phyloP scores from a whole-genome alignment of 805 yeast genomes.

The Metschnikowia proteae region DNA sequence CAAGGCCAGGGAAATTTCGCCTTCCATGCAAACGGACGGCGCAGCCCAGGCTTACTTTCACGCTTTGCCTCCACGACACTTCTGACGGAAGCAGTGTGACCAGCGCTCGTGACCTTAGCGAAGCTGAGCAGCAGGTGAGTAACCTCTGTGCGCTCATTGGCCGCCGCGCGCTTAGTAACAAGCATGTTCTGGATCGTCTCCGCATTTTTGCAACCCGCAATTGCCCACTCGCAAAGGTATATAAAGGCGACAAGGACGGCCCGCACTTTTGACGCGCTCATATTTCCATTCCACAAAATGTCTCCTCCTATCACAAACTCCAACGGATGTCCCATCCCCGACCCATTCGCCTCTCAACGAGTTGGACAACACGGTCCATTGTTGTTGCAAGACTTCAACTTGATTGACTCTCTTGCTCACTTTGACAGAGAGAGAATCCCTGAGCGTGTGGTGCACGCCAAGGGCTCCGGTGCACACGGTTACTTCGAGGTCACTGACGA shows the following conservation, averaged over 20 bases:
- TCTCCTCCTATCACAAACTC: conserved; percentile 68
- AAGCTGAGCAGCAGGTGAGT: conserved; percentile 2
- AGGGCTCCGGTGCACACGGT: conserved; percentile 90
- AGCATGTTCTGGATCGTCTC: conserved; percentile 10
- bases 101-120: not conserved
- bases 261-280: not conserved
- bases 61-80: no score
- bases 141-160: conserved; percentile 5
- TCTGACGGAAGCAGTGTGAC: not conserved
- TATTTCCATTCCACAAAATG: conserved; percentile 20
- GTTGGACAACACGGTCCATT: conserved; percentile 75
- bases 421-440: conserved; percentile 89
- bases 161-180: conserved; percentile 9
- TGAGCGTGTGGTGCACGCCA: conserved; percentile 90
- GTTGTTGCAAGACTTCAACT: conserved; percentile 73
- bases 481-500: conserved; percentile 77
- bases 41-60: no score
- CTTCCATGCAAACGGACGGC: no score
- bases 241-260: conserved; percentile 1
- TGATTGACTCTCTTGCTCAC: conserved; percentile 79
- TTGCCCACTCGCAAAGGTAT: not conserved
- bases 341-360: conserved; percentile 74
- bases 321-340: conserved; percentile 73
- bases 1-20: no score
- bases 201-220: not conserved